These are phyloP conservation scores for Panaeolus papilionaceus DNA, from an alignment of 768 basidiomycete species.

Conservation along the genomic window DNA sequence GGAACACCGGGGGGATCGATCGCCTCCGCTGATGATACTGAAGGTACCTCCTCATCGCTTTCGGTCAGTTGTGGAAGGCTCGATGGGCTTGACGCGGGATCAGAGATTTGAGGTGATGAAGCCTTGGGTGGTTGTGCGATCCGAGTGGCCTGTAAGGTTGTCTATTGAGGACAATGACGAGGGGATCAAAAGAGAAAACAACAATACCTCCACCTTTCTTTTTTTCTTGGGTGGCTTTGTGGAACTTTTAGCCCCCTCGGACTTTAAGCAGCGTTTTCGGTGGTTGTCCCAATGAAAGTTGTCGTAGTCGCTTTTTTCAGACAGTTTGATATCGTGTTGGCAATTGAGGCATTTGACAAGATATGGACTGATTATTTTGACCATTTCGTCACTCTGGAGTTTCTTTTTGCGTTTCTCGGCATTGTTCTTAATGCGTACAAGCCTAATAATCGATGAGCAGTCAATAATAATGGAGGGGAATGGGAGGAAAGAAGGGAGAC, in stretches of 20 bases:
- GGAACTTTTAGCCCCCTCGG: slow-evolving; percentile 32
- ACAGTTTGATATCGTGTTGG: slow-evolving; percentile 64
- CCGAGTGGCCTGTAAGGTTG: slow-evolving; percentile 7
- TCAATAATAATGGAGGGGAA: background rate
- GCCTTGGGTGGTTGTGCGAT: slow-evolving; percentile 12
- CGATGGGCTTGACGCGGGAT: slow-evolving; percentile 21
- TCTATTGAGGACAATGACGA: slow-evolving; percentile 5
- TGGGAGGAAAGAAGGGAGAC: background rate
- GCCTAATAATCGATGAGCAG: background rate
- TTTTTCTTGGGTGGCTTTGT: slow-evolving; percentile 36
- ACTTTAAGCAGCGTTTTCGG: slow-evolving; percentile 55
- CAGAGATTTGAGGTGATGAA: slow-evolving; percentile 2
- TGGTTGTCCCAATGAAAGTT: slow-evolving; percentile 73
- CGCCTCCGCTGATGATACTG: slow-evolving; percentile 25
- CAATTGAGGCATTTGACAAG: slow-evolving; percentile 64
- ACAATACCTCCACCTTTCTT: slow-evolving; percentile 27
- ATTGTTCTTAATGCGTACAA: slow-evolving; percentile 15
- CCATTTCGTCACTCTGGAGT: slow-evolving; percentile 59
- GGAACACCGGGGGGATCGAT: slow-evolving; percentile 25
- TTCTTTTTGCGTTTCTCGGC: slow-evolving; percentile 50
- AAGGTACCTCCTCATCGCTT: slow-evolving; percentile 30
- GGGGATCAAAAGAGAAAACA: slow-evolving; percentile 14
- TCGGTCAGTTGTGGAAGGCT: slow-evolving; percentile 33
- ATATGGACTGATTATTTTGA: slow-evolving; percentile 53
- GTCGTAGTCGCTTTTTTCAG: slow-evolving; percentile 70